Evolutionary conservation across 202 grass and related monocot genomes (phyloP).

Genomic region (Panicum virgatum): DNA sequence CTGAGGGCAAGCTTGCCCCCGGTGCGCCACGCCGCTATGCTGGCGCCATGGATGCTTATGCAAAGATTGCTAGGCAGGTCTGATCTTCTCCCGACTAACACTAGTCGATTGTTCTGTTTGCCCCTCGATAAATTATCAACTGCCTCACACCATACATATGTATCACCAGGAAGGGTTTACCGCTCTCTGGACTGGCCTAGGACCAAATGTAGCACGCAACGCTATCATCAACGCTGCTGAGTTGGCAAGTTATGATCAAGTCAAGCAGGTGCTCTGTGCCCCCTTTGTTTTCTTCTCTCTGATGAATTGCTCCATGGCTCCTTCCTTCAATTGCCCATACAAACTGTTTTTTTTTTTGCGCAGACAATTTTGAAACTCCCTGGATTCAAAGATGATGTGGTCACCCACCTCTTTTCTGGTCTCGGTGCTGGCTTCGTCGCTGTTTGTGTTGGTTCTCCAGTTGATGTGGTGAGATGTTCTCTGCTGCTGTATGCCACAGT

Average conservation of each 20-base stretch:
- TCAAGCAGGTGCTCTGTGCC: conserved; percentile 59
- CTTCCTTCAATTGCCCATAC: not conserved
- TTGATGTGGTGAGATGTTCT: conserved; percentile 77
- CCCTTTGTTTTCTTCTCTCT: not conserved
- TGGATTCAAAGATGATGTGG: conserved; percentile 87
- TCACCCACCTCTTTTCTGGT: conserved; percentile 89
- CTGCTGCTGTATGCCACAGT: not conserved
- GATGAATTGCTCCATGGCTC: not conserved
- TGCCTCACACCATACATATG: conserved; percentile 1
- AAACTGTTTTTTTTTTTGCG: not conserved
- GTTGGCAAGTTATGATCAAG: conserved; percentile 96
- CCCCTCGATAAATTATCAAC: not conserved
- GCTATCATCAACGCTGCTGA: conserved; percentile 75
- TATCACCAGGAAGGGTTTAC: conserved; percentile 75
- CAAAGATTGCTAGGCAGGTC: conserved; percentile 77
- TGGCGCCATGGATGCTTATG: conserved; percentile 74
- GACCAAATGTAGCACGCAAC: conserved; percentile 82
- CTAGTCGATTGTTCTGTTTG: not conserved
- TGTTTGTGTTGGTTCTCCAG: conserved; percentile 92
- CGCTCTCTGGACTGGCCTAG: conserved; percentile 72
- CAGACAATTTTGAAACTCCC: conserved; percentile 92
- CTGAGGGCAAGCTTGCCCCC: conserved; percentile 81
- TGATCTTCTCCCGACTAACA: not conserved
- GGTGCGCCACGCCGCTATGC: conserved; percentile 72
- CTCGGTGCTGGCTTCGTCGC: conserved; percentile 91